Base-by-base conservation (phyloP, 169 alveolate genomes). In the Plasmodium billcollinsi region DNA sequence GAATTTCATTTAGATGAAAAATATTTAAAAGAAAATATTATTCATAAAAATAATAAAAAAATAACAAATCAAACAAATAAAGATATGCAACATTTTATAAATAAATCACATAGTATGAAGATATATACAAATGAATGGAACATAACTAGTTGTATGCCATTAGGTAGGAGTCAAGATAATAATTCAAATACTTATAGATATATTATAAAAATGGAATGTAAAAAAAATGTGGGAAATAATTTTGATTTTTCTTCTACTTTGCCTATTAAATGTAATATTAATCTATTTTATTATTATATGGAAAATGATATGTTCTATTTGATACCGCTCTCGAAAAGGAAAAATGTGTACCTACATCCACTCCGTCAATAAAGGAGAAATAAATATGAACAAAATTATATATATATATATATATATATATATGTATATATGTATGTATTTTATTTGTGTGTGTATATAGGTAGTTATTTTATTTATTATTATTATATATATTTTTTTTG, bases 71-170 rank as follows among this genome's bases (percentile, higher is more conserved):
- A 20, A 33, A n/a, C 4, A 4, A 39, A 69, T 54, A 80, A 80
- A 69, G 47, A 39, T 39, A 39, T 5, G 8, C 2, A 39, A 39
- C 47, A 39, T 39, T 39, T 39, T 39, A 69, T 80, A 80, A 80
- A 80, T 62, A 80, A 56, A 43, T 70, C 80, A 50, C 39, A 80
- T 43, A 69, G 20, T 58, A 65, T 54, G 43, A 80, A 80, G 56
- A 69, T 80, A 69, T 62, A 80, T 50, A 72, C 59, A 56, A 54
- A 39, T n/a, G 90, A 80, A 54, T 80, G 90, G 90, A 69, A 80
- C 11, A 29, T 80, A 80, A 80, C 12, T 29, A 63, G 15, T 8
- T 69, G 24, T 29, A 54, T n/a, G 2, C n/a, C 61, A 45, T 49
- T 18, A 69, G 49, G 29, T 56, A 24, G 67, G 29, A 29, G 6